A percentile compares a stretch with the other conserved stretches of the same genome.
Conservation (phyloP, 106 monocot species). For the Allium cepa region DNA sequence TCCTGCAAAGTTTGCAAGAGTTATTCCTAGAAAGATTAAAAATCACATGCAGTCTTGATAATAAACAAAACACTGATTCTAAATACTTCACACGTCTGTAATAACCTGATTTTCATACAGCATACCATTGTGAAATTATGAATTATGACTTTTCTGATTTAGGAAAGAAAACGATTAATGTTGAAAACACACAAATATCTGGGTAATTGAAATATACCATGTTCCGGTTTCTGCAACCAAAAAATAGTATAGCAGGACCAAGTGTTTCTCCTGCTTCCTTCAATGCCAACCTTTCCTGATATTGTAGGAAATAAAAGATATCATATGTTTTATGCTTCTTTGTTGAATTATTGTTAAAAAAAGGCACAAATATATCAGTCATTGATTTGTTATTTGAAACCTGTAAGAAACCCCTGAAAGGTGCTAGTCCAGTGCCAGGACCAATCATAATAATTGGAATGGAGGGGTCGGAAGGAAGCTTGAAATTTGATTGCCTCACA, state of each 20-base stretch:
- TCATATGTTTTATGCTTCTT: not conserved
- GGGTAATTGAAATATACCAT: slow-evolving; percentile 12
- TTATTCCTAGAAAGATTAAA: too few species aligned
- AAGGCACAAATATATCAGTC: not conserved
- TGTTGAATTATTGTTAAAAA: too few species aligned
- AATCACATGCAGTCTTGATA: too few species aligned
- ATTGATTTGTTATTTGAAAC: slow-evolving; percentile 5
- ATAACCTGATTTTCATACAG: too few species aligned
- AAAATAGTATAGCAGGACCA: slow-evolving; percentile 41
- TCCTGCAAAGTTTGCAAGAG: slow-evolving; percentile 28
- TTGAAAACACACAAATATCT: not conserved
- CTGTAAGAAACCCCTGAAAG: slow-evolving; percentile 68
- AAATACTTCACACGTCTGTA: too few species aligned
- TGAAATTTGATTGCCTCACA: slow-evolving; percentile 60
- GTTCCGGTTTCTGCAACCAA: slow-evolving; percentile 50
- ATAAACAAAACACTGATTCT: too few species aligned
- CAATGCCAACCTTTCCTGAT: slow-evolving; percentile 44
- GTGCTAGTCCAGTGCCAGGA: slow-evolving; percentile 63
- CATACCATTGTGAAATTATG: too few species aligned
- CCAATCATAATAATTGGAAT: slow-evolving; percentile 59
- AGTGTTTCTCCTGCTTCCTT: slow-evolving; percentile 26
- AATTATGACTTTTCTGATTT: not conserved
- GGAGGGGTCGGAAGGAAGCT: slow-evolving; percentile 41
- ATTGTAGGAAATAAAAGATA: not conserved
- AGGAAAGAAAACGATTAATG: not conserved